Evolutionary conservation across 2,329 filamentous ascomycete genomes (phyloP).

Genomic region (Ascochyta lentis): DNA sequence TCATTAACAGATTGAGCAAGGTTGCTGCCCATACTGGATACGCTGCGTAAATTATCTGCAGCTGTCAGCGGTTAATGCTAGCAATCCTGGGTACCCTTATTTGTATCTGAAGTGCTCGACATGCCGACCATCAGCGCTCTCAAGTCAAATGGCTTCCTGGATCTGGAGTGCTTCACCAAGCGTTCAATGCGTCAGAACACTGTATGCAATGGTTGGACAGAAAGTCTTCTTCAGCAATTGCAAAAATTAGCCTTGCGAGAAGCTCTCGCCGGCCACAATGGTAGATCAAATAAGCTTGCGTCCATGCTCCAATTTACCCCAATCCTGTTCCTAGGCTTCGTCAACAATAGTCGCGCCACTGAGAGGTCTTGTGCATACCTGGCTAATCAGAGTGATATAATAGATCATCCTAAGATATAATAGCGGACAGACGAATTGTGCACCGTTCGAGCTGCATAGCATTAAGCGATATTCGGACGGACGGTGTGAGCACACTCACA

Average conservation of each 20-base stretch:
- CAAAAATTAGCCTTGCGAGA: slow-evolving; percentile 38
- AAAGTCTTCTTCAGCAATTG: slow-evolving; percentile 41
- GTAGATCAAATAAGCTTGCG: slow-evolving; percentile 37
- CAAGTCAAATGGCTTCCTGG: slow-evolving; percentile 36
- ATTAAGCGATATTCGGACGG: slow-evolving; percentile 1
- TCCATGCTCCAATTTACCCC: slow-evolving; percentile 36
- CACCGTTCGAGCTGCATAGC: slow-evolving; percentile 32
- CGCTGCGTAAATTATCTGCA: slow-evolving; percentile 18
- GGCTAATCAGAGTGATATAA: slow-evolving; percentile 36
- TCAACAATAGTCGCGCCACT: neutral
- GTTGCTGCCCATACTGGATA: slow-evolving; percentile 39
- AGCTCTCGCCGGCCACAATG: slow-evolving; percentile 35
- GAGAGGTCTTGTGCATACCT: slow-evolving; percentile 9
- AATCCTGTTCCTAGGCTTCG: slow-evolving; percentile 31
- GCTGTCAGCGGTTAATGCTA: slow-evolving; percentile 18
- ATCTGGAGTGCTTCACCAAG: slow-evolving; percentile 41
- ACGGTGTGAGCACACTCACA: slow-evolving; percentile 17
- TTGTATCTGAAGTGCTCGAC: slow-evolving; percentile 6
- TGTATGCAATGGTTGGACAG: slow-evolving; percentile 41
- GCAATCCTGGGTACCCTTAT: neutral
- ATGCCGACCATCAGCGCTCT: slow-evolving; percentile 13
- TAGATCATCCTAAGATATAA: slow-evolving; percentile 43
- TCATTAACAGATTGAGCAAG: slow-evolving; percentile 40
- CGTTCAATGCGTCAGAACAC: slow-evolving; percentile 40
- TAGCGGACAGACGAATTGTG: slow-evolving; percentile 41